These are phyloP conservation scores for Megacollybia marginata DNA, from an alignment of 768 basidiomycete genomes.

Conservation along the genomic window DNA sequence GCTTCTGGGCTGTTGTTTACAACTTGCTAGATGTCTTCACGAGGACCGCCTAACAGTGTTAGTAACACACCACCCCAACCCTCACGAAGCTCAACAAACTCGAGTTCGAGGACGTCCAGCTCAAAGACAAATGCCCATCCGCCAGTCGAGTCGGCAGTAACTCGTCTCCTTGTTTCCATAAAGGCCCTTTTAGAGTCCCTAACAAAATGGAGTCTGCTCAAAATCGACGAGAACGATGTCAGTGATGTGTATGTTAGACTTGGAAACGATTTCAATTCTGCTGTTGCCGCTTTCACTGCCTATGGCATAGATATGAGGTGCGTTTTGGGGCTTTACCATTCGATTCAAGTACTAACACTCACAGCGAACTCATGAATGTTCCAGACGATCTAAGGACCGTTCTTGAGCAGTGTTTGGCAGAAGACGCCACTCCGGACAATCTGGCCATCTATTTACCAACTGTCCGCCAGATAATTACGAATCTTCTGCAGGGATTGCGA, in stretches of 20 bases:
- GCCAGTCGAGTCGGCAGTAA: slow-evolving; percentile 86
- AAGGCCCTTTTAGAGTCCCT: slow-evolving; percentile 90
- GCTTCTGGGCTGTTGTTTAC: too few species aligned
- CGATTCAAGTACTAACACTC: slow-evolving; percentile 5
- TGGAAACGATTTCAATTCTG: slow-evolving; percentile 95
- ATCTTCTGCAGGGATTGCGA: slow-evolving; percentile 88
- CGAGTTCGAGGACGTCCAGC: not conserved
- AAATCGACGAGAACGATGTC: slow-evolving; percentile 71
- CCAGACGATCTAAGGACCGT: slow-evolving; percentile 85
- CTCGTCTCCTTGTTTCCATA: slow-evolving; percentile 87
- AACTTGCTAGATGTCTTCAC: too few species aligned
- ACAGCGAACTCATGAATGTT: slow-evolving; percentile 79
- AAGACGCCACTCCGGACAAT: slow-evolving; percentile 80
- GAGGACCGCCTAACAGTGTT: too few species aligned
- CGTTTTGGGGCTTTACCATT: slow-evolving; percentile 25
- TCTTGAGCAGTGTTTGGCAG: slow-evolving; percentile 86
- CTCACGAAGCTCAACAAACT: not conserved
- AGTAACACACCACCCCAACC: too few species aligned
- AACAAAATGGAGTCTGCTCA: slow-evolving; percentile 73
- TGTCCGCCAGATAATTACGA: slow-evolving; percentile 89
- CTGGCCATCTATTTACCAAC: slow-evolving; percentile 85
- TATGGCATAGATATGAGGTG: slow-evolving; percentile 90
- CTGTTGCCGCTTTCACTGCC: slow-evolving; percentile 79
- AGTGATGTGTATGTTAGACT: slow-evolving; percentile 96
- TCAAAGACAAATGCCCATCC: slow-evolving; percentile 22